These are phyloP conservation scores for Cordyceps militaris DNA, from an alignment of 2,329 filamentous ascomycete species.

Conservation along the genomic window DNA sequence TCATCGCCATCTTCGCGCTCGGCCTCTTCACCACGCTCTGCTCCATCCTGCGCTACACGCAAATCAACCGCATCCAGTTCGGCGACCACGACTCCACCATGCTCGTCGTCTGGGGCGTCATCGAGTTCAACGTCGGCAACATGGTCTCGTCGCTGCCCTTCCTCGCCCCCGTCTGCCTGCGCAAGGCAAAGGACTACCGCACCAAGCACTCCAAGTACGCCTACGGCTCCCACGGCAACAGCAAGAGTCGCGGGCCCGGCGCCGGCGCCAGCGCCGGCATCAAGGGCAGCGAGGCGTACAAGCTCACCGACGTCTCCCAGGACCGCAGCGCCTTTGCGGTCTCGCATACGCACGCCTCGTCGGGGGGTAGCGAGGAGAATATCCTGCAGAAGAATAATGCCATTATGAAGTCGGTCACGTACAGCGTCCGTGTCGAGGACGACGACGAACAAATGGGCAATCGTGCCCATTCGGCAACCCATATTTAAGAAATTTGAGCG, in stretches of 20 bases:
- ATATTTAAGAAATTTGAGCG: background rate
- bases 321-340: slow-evolving; percentile 25
- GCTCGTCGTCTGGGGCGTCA: slow-evolving; percentile 49
- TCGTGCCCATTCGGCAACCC: background rate
- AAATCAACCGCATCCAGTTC: slow-evolving; percentile 42
- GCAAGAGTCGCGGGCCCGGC: slow-evolving; percentile 16
- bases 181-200: slow-evolving; percentile 35
- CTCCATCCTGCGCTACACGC: slow-evolving; percentile 44
- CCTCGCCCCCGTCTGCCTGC: slow-evolving; percentile 36
- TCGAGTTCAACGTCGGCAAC: slow-evolving; percentile 51
- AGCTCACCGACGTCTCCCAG: slow-evolving; percentile 31
- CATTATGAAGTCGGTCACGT: slow-evolving; percentile 37
- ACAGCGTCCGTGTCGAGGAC: slow-evolving; percentile 33
- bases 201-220: slow-evolving; percentile 28
- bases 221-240: slow-evolving; percentile 22
- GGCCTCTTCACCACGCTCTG: slow-evolving; percentile 50
- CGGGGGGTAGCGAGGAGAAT: slow-evolving; percentile 34
- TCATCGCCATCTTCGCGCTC: slow-evolving; percentile 44
- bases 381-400: slow-evolving; percentile 28
- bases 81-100: slow-evolving; percentile 49
- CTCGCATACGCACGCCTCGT: slow-evolving; percentile 19
- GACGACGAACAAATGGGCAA: slow-evolving; percentile 7
- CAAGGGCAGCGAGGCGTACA: slow-evolving; percentile 28
- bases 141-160: slow-evolving; percentile 41
- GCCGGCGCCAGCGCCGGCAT: slow-evolving; percentile 18